Base-by-base conservation (phyloP, 768 basidiomycete species). In the Lanmaoa rubissima region DNA sequence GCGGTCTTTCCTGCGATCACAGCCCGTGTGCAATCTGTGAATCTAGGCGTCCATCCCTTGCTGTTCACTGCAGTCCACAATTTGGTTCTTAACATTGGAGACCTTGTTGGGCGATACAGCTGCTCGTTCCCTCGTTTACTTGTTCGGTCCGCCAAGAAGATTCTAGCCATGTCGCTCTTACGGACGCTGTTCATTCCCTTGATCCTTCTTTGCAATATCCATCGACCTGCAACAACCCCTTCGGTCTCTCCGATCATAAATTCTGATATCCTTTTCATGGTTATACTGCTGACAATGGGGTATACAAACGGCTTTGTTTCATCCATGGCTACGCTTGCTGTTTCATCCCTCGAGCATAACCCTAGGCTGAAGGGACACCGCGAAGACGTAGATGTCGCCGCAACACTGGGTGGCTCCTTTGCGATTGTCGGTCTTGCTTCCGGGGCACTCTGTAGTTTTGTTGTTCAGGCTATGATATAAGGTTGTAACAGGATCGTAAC, bases 301-400 rank as follows among this genome's bases (percentile, higher is more conserved):
- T 67, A 83, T 46, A 83, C 89, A 10, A 94, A 90, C 7, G 38
- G 38, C 26, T 50, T 28, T 28, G 48, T 39, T 12, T 7, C 38
- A 26, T 38, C 87, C 59, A 61, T 90, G 54, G 86, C 85, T 67
- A 85, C 92, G 83, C 93, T 96, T 76, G 77, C 87, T 32, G 90
- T 87, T 8, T 83, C 93, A 1, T 93, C 91, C 3, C 72, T 91
- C 3, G 82, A 87, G 59, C 87, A 93, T 64, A 95, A 95, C 66
- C 84, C 85, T 13, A 76, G 79, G 40, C 73, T 95, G 48, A 79
- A 82, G 62, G 86, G 87, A 6, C 76, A 81, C 45, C 77, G 78
- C 49, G 87, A 90, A 56, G 90, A 94, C 65, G 88, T 94, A 26
- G 93, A 95, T 64, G 79, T 89, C 12, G 92, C 91, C 4, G 93